Percentiles rank a stretch among this genome's conserved stretches.
Conservation (phyloP, 1,284 basidiomycete genomes). For the Trametes polyzona region DNA sequence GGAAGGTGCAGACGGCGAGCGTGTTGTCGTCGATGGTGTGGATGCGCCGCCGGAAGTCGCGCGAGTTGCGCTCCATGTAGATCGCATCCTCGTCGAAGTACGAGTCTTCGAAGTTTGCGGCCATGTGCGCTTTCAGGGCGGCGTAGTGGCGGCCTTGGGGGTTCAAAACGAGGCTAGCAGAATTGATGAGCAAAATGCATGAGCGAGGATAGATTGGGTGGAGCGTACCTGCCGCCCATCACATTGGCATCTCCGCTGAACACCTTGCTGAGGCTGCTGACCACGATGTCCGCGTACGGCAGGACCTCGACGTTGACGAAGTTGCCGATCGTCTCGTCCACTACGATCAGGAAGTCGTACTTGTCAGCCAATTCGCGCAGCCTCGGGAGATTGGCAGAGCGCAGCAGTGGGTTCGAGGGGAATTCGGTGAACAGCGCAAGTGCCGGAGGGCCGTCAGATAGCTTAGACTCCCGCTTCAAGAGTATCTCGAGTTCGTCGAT, state of each 20-base stretch:
- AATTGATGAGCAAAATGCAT: neutral
- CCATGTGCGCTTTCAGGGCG: slow-evolving; percentile 64
- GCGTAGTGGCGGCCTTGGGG: slow-evolving; percentile 74
- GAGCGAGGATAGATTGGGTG: neutral
- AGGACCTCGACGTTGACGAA: slow-evolving; percentile 95
- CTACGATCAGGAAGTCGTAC: slow-evolving; percentile 86
- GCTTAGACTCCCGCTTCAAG: slow-evolving; percentile 51
- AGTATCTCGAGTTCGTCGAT: slow-evolving; percentile 75
- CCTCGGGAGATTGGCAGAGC: slow-evolving; percentile 80
- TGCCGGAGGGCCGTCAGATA: slow-evolving; percentile 54
- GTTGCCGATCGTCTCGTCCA: slow-evolving; percentile 97
- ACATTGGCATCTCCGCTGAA: slow-evolving; percentile 96
- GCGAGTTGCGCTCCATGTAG: slow-evolving; percentile 97
- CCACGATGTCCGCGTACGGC: slow-evolving; percentile 91
- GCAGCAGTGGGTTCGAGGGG: slow-evolving; percentile 92
- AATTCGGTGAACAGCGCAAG: slow-evolving; percentile 86
- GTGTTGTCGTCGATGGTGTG: slow-evolving; percentile 84
- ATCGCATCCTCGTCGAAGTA: slow-evolving; percentile 95
- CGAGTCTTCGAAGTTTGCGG: slow-evolving; percentile 79
- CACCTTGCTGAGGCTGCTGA: slow-evolving; percentile 92
- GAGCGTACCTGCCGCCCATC: slow-evolving; percentile 91
- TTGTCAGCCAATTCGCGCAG: slow-evolving; percentile 86
- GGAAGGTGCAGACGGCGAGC: slow-evolving; percentile 79
- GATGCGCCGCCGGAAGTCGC: slow-evolving; percentile 85
- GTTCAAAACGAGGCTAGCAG: slow-evolving; percentile 80